Percentiles rank a stretch among this genome's conserved stretches.
Evolutionary conservation across 306 rosid species (phyloP).

Genomic region (Cicer cuneatum): DNA sequence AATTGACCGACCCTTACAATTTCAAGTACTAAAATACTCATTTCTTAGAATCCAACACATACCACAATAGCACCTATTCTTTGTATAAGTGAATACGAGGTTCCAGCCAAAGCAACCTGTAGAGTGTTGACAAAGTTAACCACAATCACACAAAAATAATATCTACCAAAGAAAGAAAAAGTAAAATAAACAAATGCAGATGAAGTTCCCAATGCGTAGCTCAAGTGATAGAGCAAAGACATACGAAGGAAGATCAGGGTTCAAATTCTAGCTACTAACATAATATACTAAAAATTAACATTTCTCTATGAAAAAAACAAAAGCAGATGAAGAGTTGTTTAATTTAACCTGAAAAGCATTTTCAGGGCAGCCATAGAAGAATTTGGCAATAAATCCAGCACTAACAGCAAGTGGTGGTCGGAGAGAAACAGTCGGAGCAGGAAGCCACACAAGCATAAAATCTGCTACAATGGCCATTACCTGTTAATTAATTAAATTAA

Average conservation of each 20-base stretch:
- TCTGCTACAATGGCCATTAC: constrained; percentile 96
- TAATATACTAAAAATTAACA: too few species aligned
- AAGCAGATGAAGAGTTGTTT: constrained; percentile 11
- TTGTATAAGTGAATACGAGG: constrained; percentile 56
- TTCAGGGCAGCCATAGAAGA: constrained; percentile 93
- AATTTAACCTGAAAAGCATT: constrained; percentile 89
- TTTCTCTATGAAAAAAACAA: neutral
- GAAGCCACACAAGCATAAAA: constrained; percentile 98
- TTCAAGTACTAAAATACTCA: too few species aligned
- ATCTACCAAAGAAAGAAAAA: neutral
- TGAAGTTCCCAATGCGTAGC: neutral
- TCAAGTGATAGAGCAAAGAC: neutral
- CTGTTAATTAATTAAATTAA: constrained; percentile 46
- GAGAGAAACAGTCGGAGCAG: constrained; percentile 92
- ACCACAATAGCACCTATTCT: constrained; percentile 78
- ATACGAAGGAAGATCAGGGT: too few species aligned
- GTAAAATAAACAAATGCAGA: neutral
- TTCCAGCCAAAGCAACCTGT: constrained; percentile 69
- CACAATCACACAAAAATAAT: constrained; percentile 8
- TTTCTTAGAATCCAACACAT: constrained; percentile 43
- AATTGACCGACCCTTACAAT: too few species aligned
- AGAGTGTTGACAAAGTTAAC: constrained; percentile 34
- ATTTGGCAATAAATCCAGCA: constrained; percentile 76
- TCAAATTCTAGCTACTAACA: too few species aligned
- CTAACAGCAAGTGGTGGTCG: constrained; percentile 70